Percentiles rank a stretch among this genome's conserved stretches.
Conservation (phyloP, 2,329 filamentous ascomycete genomes). For the Atkinsonella hypoxylon region DNA sequence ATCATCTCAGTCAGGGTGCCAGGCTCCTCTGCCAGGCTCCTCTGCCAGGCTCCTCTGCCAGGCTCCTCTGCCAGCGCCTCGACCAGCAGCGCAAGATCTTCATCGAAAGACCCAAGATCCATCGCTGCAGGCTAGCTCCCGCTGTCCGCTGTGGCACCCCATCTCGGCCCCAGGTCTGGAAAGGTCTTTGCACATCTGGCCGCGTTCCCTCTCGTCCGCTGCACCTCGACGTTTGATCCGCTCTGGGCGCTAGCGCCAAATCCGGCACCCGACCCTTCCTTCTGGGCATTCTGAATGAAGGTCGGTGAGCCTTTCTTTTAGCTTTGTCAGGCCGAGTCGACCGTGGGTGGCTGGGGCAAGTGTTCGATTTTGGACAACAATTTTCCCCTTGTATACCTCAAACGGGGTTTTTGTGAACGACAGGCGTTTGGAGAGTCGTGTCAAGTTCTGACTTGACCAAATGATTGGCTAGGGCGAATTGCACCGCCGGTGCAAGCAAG, state of each 20-base stretch:
- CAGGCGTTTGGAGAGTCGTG: neutral
- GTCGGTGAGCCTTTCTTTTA: conserved; percentile 5
- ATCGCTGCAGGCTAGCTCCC: conserved; percentile 1
- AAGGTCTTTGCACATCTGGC: neutral
- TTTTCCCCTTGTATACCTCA: neutral
- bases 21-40: too few species aligned
- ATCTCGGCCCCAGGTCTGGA: neutral
- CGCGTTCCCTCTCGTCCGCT: too few species aligned
- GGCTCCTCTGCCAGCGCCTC: neutral
- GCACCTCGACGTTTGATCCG: neutral
- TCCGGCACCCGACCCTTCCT: neutral
- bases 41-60: neutral
- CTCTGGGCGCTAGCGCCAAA: conserved; percentile 5
- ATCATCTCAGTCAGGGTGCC: conserved; percentile 2
- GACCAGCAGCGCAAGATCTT: neutral
- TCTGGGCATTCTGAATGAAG: conserved; percentile 2
- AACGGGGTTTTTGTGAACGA: neutral
- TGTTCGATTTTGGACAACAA: neutral
- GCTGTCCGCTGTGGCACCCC: neutral
- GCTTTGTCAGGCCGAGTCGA: neutral
- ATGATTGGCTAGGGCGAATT: conserved; percentile 4
- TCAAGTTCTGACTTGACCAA: neutral
- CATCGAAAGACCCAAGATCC: neutral
- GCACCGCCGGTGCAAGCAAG: conserved; percentile 1
- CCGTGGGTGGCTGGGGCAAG: conserved; percentile 2